phyloP scores from a whole-genome alignment of 257 asterid species.

The Fraxinus cuspidata region DNA sequence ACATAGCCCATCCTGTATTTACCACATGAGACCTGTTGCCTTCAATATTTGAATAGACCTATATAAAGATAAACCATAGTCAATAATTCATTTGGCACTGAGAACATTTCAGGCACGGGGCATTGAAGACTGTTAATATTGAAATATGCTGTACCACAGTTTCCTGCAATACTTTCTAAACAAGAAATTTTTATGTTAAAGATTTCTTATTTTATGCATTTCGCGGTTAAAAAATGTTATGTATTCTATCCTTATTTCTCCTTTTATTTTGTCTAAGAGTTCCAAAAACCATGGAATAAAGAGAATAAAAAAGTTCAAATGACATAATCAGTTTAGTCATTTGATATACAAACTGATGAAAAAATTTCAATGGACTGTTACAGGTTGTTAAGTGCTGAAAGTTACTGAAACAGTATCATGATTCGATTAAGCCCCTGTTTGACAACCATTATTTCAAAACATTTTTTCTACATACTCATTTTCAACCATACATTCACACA shows the following conservation, averaged over 20 bases:
- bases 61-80: slow-evolving; percentile 24
- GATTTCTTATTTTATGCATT: not conserved
- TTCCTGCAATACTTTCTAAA: not conserved
- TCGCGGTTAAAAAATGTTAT: not conserved
- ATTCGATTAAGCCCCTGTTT: not conserved
- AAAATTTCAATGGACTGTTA: not conserved
- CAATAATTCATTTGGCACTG: not conserved
- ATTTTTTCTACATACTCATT: too few species aligned
- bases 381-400: not conserved
- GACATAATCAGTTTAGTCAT: not conserved
- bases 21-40: slow-evolving; percentile 85
- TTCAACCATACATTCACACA: too few species aligned
- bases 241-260: not conserved
- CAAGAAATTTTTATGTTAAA: not conserved
- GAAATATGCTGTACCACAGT: not conserved
- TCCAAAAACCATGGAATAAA: not conserved
- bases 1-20: slow-evolving; percentile 89
- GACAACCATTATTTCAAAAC: too few species aligned
- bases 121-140: not conserved
- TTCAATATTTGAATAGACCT: slow-evolving; percentile 88
- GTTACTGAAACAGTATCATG: not conserved
- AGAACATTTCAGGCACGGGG: not conserved
- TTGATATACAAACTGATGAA: not conserved
- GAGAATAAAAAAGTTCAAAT: slow-evolving; percentile 8
- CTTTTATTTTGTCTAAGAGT: not conserved